Evolutionary conservation across 1,139 yeast species (phyloP), one percentile per base, ranked within the genome.

Genomic region (Yamadazyma oceani): DNA sequence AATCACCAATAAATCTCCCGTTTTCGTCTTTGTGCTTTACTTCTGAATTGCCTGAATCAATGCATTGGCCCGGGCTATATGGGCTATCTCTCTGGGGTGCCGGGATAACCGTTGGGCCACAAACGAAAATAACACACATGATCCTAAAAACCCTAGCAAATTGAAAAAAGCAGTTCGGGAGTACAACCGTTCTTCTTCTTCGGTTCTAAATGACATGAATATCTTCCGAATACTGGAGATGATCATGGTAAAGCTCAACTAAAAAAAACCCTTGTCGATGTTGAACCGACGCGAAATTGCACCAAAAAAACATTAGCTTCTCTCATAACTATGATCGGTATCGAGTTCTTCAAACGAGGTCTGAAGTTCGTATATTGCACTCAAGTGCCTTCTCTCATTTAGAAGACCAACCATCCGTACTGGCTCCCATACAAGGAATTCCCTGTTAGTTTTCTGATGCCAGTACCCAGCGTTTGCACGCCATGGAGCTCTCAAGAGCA

Each of bases 161-260:
- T 86, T 85, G 66, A 85, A 86, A 58, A 87, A 87, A 52, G 95
- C 95, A 46, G 76, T 74, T 35, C 96, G 68, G 0, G 95, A 85
- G 51, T 81, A 83, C 38, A 73, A 65, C 39, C 92, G 64, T 56
- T 87, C 96, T 52, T 87, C 95, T 48, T 87, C 95, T 49, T 85
- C 95, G 2, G 94, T 80, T 19, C 96, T 64, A 52, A 86, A 86
- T 4, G 94, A 83, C 30, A 90, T 83, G 57, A 87, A 87, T 34
- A 87, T 82, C 40, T 87, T 67, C 38, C 96, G 65, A 34, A 85
- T 74, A 53, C 86, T 84, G 33, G 84, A 85, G 32, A 84, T 54
- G 39, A 75, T 74, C 81, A 75, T 75, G 3, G 34, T 14, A 12
- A 3, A 11, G 33, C 5, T 6, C n/a, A 5, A 11, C n/a, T n/a